Evolutionary conservation across 176 grass and related monocot genomes (phyloP).

Genomic region (Olyra latifolia): DNA sequence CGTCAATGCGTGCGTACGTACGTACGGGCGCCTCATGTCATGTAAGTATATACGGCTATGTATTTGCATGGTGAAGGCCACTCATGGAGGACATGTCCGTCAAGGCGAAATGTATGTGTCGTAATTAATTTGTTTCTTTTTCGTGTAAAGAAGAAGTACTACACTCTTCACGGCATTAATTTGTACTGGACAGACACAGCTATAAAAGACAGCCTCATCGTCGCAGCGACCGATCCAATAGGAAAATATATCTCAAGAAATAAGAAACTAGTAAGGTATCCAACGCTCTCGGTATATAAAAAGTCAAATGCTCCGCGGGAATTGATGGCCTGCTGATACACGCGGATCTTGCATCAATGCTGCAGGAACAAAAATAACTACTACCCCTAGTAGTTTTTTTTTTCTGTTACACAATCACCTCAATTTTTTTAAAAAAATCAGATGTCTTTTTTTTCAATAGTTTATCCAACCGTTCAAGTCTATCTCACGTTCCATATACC

Average conservation of each 20-base stretch:
- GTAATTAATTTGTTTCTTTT: no score
- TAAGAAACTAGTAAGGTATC: neutral
- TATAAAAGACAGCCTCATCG: neutral
- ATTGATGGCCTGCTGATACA: neutral
- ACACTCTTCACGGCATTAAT: neutral
- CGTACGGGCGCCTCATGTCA: neutral
- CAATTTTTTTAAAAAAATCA: no score
- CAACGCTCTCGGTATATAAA: neutral
- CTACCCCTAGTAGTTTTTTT: no score
- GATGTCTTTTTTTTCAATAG: no score
- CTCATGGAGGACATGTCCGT: neutral
- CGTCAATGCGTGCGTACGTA: neutral
- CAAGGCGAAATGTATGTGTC: no score
- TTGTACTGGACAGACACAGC: neutral
- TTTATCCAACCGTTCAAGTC: no score
- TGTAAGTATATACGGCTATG: neutral
- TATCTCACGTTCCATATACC: no score
- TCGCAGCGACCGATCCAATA: neutral
- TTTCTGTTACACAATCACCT: no score
- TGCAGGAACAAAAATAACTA: no score
- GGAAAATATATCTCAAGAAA: neutral
- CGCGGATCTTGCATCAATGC: neutral
- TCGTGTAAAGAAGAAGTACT: neutral
- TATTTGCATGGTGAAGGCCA: neutral
- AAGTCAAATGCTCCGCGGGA: neutral